Evolutionary conservation across 2,329 filamentous ascomycete genomes (phyloP).

Genomic region (Epichloe amarillans): DNA sequence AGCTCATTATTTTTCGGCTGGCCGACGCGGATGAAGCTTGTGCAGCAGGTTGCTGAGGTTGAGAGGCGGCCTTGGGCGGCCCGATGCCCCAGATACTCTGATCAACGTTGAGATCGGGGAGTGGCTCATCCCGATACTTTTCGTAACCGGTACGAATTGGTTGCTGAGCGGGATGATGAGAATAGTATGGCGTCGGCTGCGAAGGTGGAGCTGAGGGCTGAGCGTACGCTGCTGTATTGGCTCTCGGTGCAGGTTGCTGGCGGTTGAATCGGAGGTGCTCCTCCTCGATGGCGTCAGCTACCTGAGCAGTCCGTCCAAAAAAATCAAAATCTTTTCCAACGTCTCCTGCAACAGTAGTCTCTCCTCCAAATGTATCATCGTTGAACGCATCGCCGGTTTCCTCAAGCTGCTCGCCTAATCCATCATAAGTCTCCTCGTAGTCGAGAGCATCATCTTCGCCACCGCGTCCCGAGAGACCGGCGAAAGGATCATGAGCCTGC

Average conservation of each 20-base stretch:
- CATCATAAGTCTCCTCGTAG: slow-evolving; percentile 97
- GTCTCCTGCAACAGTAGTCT: slow-evolving; percentile 26
- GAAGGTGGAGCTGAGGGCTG: slow-evolving; percentile 22
- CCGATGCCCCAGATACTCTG: slow-evolving; percentile 82
- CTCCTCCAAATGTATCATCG: slow-evolving; percentile 74
- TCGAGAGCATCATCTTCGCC: slow-evolving; percentile 49
- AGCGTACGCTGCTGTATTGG: slow-evolving; percentile 10
- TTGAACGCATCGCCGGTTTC: slow-evolving; percentile 92
- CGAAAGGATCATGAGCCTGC: slow-evolving; percentile 74
- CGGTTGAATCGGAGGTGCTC: slow-evolving; percentile 77
- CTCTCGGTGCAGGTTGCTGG: slow-evolving; percentile 46
- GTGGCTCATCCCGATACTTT: slow-evolving; percentile 75
- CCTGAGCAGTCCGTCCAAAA: slow-evolving; percentile 91
- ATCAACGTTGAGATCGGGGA: slow-evolving; percentile 84
- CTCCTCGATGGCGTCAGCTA: slow-evolving; percentile 75
- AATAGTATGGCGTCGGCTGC: slow-evolving; percentile 20
- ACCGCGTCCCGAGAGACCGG: slow-evolving; percentile 56
- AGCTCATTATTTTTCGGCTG: slow-evolving; percentile 73
- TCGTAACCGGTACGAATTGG: slow-evolving; percentile 77
- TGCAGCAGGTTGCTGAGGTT: slow-evolving; percentile 14
- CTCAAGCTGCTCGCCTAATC: slow-evolving; percentile 77
- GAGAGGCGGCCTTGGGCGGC: slow-evolving; percentile 31
- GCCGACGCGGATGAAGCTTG: slow-evolving; percentile 15
- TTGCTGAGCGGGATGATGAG: slow-evolving; percentile 31
- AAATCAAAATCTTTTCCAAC: slow-evolving; percentile 96